Evolutionary conservation across 345 rosid genomes (phyloP), one percentile per base, ranked within the genome.

Genomic region (Lagerstroemia speciosa): DNA sequence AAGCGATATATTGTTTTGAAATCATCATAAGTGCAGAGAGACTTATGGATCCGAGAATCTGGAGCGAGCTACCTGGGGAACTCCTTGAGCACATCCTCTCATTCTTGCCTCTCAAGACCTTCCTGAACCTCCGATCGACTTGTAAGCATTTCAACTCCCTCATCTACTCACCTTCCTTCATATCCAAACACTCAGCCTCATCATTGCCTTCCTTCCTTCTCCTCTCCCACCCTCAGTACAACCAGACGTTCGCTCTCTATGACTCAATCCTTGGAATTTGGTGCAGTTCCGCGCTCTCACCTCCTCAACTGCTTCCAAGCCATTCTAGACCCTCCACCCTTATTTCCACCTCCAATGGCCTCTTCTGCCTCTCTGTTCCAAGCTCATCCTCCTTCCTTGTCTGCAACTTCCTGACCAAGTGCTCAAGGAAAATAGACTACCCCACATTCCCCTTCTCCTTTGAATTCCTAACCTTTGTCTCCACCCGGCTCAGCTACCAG

Each of bases 211-310:
- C 92, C 0, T 89, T 87, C 61, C 85, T 93, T 64, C 75, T 91
- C 73, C 86, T 91, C 63, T 91, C 92, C 55, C 96, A 90, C 64
- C 92, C 96, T 65, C 90, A 88, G 62, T 82, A 83, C 29, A 31
- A 71, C 15, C 69, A 77, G 19, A 74, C 75, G 3, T 86, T 81
- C 72, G 84, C 87, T 65, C 76, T 93, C 9, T 93, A 88, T 32
- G 89, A 90, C 73, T 81, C 87, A 15, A 64, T 37, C 34, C 76
- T 64, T 60, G 83, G 83, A 62, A 40, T 77, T 0, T 90, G 98
- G 98, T 79, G 88, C 65, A 72, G 78, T 17, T 75, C 83, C 27
- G 72, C 80, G 15, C 78, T 83, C 37, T 75, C 90, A 6, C 69
- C 76, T 37, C 69, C 86, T 31, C 69, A 72, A 34, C 64, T 78